Conservation (phyloP, 2,329 filamentous ascomycete species). For the Penicillium sp. region DNA sequence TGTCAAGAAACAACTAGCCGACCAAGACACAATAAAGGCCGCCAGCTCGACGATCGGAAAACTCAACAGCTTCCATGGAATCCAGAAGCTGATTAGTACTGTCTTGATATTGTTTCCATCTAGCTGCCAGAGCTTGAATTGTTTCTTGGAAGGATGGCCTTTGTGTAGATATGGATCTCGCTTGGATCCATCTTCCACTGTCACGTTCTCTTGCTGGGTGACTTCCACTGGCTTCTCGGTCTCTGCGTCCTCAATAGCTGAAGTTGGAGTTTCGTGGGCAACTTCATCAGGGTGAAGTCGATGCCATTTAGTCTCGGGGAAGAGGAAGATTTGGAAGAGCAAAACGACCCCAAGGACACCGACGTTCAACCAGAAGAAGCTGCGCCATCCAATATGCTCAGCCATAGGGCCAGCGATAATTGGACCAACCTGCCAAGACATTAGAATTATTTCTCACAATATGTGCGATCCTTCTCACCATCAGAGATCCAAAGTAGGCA, state of each 20-base stretch:
- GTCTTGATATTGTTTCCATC: conserved; percentile 51
- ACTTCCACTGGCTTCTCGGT: conserved; percentile 23
- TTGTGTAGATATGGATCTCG: conserved; percentile 59
- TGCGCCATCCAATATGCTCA: conserved; percentile 60
- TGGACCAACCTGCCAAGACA: conserved; percentile 51
- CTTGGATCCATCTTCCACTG: conserved; percentile 38
- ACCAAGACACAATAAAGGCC: conserved; percentile 65
- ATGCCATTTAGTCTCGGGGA: conserved; percentile 66
- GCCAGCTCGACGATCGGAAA: conserved; percentile 68
- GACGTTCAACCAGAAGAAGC: conserved; percentile 69
- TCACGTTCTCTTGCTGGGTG: conserved; percentile 21
- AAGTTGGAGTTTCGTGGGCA: neutral
- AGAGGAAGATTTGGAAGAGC: conserved; percentile 60
- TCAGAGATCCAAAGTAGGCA: conserved; percentile 64
- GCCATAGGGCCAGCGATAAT: conserved; percentile 66
- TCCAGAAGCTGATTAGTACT: conserved; percentile 60
- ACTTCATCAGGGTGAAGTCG: conserved; percentile 44
- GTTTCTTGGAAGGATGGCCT: conserved; percentile 58
- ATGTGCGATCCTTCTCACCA: conserved; percentile 46
- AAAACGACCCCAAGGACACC: conserved; percentile 56
- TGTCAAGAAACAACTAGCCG: conserved; percentile 60
- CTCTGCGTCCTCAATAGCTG: conserved; percentile 14
- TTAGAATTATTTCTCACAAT: conserved; percentile 11
- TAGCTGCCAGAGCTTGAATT: conserved; percentile 59
- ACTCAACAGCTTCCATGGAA: conserved; percentile 64